Conservation (phyloP, 305 asterid genomes). For the Rubia balearica region DNA sequence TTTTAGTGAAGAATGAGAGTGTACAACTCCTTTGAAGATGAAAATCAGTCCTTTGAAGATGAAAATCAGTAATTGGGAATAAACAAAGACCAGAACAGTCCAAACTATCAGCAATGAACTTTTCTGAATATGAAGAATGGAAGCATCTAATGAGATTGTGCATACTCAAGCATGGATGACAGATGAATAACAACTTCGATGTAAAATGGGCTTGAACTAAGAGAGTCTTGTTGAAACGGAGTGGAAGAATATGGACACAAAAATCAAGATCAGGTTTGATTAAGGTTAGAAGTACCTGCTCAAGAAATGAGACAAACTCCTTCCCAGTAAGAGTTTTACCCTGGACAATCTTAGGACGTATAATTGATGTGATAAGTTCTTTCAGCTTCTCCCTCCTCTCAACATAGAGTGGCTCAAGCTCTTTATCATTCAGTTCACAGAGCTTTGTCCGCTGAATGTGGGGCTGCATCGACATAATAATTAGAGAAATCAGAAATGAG, state of each 20-base stretch:
- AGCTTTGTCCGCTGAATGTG: conserved; percentile 95
- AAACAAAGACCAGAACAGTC: conserved; percentile 5
- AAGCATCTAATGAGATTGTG: not conserved
- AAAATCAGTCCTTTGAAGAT: not conserved
- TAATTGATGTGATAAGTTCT: conserved; percentile 67
- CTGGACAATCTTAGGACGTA: conserved; percentile 96
- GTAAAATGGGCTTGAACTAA: not conserved
- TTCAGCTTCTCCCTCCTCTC: conserved; percentile 78
- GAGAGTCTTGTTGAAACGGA: not conserved
- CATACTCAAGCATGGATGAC: not conserved
- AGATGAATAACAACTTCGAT: not conserved
- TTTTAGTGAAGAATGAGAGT: not conserved
- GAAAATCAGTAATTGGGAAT: not conserved
- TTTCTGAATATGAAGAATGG: not conserved
- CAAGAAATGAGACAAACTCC: conserved; percentile 82
- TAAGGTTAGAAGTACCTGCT: conserved; percentile 52
- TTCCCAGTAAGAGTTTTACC: conserved; percentile 88
- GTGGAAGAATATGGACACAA: not conserved
- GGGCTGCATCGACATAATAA: conserved; percentile 51
- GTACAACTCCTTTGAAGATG: not conserved
- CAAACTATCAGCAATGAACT: not conserved
- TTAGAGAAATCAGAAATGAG: conserved; percentile 15
- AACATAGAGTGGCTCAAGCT: conserved; percentile 73
- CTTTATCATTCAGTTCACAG: conserved; percentile 86
- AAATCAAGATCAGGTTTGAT: not conserved